A percentile compares a stretch with the other conserved stretches of the same genome.
Evolutionary conservation across 2,329 filamentous ascomycete genomes (phyloP).

Genomic region (Aschersonia sp.): DNA sequence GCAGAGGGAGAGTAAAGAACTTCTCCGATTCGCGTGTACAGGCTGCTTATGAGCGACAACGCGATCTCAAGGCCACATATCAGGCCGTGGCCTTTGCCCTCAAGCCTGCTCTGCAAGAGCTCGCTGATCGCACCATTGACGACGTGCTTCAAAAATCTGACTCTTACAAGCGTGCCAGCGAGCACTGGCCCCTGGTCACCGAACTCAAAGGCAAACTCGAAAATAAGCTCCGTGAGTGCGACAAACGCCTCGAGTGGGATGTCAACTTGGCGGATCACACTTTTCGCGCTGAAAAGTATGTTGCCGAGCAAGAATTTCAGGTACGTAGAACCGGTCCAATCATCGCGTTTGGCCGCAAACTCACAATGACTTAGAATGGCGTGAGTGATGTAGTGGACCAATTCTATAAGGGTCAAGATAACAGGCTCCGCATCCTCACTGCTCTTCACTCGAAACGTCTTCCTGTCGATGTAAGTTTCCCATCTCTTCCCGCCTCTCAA

Average conservation of each 20-base stretch:
- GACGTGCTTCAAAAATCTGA: conserved; percentile 39
- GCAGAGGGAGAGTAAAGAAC: conserved; percentile 39
- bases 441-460: conserved; percentile 26
- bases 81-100: conserved; percentile 46
- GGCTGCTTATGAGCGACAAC: conserved; percentile 46
- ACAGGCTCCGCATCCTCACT: conserved; percentile 29
- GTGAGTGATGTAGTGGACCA: conserved; percentile 22
- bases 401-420: conserved; percentile 30
- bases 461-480: conserved; percentile 32
- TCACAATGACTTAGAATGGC: conserved; percentile 15
- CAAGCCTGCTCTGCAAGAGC: conserved; percentile 50
- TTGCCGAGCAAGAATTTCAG: conserved; percentile 19
- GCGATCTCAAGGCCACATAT: conserved; percentile 51
- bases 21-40: conserved; percentile 39
- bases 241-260: conserved; percentile 18
- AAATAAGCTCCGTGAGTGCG: conserved; percentile 15
- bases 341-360: too few relatives aligned
- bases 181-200: conserved; percentile 34
- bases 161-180: conserved; percentile 35
- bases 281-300: conserved; percentile 17
- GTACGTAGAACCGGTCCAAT: conserved; percentile 10
- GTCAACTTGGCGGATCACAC: conserved; percentile 23
- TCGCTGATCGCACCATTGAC: conserved; percentile 45
- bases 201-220: conserved; percentile 27
- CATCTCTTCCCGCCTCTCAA: too few relatives aligned